phyloP scores from a whole-genome alignment of 2,329 filamentous ascomycete species.

The Fusarium sp. region DNA sequence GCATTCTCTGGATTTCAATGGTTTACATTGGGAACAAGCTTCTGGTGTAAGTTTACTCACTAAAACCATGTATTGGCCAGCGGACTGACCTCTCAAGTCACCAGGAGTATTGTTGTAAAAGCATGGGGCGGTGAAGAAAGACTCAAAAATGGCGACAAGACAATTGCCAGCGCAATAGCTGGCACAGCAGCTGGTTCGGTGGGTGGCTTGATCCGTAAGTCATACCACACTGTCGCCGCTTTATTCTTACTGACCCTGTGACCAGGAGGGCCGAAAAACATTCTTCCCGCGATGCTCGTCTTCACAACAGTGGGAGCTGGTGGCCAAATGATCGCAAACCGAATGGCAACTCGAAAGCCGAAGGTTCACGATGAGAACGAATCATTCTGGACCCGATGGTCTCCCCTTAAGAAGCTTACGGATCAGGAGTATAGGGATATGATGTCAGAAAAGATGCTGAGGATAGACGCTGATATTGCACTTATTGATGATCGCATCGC shows the following conservation, averaged over 20 bases:
- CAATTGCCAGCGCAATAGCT: slow-evolving; percentile 74
- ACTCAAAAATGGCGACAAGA: slow-evolving; percentile 66
- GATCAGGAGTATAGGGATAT: slow-evolving; percentile 79
- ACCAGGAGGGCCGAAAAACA: slow-evolving; percentile 62
- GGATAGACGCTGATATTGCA: slow-evolving; percentile 79
- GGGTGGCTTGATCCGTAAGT: slow-evolving; percentile 65
- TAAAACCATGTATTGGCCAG: background rate
- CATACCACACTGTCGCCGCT: background rate
- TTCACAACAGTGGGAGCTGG: slow-evolving; percentile 57
- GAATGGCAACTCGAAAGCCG: slow-evolving; percentile 37
- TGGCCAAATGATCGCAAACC: slow-evolving; percentile 52
- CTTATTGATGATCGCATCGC: slow-evolving; percentile 80
- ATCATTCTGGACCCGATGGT: slow-evolving; percentile 71
- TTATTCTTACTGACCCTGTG: slow-evolving; percentile 24
- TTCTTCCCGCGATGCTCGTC: slow-evolving; percentile 61
- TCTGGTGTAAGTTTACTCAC: slow-evolving; percentile 69
- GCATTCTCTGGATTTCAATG: slow-evolving; percentile 80
- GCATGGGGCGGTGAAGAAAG: slow-evolving; percentile 61
- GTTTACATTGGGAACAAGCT: slow-evolving; percentile 80
- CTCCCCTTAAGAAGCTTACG: slow-evolving; percentile 74
- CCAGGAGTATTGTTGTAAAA: slow-evolving; percentile 58
- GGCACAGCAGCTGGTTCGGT: slow-evolving; percentile 74
- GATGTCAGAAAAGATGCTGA: slow-evolving; percentile 75
- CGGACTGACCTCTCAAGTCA: slow-evolving; percentile 51
- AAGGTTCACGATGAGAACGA: slow-evolving; percentile 52